These are phyloP conservation scores for Cryptosporidium felis DNA, from an alignment of 169 alveolate genomes.

Conservation along the genomic window DNA sequence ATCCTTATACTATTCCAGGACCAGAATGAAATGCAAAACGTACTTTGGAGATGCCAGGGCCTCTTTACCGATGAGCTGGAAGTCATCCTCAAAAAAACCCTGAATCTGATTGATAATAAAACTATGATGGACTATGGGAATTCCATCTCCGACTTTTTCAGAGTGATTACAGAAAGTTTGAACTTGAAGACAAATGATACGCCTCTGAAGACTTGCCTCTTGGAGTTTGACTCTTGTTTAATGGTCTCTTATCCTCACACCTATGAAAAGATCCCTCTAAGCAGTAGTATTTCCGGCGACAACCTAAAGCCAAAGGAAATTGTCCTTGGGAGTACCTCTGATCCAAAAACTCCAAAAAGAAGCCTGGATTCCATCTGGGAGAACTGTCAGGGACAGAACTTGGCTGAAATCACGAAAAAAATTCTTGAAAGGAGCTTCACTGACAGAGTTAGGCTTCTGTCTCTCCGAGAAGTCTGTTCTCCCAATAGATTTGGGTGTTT, in stretches of 20 bases:
- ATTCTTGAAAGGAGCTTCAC: slow-evolving; percentile 6
- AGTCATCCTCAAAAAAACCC: slow-evolving; percentile 4
- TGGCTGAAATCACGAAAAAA: slow-evolving; percentile 20
- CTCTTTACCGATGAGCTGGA: slow-evolving; percentile 15
- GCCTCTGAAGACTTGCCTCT: neutral
- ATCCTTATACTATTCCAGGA: slow-evolving; percentile 13
- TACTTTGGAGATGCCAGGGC: slow-evolving; percentile 68
- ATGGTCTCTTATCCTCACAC: slow-evolving; percentile 9
- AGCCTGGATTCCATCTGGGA: slow-evolving; percentile 39
- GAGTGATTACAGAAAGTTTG: neutral
- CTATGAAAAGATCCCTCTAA: neutral
- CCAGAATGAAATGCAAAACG: neutral
- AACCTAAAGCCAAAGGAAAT: neutral
- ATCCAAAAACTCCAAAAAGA: neutral
- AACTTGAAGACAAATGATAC: neutral
- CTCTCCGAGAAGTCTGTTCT: slow-evolving; percentile 23
- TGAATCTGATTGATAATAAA: slow-evolving; percentile 14
- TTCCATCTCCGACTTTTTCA: slow-evolving; percentile 6
- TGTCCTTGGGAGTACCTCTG: neutral
- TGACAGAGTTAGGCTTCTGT: neutral
- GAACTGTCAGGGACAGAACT: neutral
- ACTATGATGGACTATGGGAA: neutral
- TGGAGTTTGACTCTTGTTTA: slow-evolving; percentile 43
- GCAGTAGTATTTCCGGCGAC: neutral
- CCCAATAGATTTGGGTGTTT: slow-evolving; percentile 34